Evolutionary conservation across 768 basidiomycete genomes (phyloP), one percentile per base, ranked within the genome.

Genomic region (Suillus alpinus): DNA sequence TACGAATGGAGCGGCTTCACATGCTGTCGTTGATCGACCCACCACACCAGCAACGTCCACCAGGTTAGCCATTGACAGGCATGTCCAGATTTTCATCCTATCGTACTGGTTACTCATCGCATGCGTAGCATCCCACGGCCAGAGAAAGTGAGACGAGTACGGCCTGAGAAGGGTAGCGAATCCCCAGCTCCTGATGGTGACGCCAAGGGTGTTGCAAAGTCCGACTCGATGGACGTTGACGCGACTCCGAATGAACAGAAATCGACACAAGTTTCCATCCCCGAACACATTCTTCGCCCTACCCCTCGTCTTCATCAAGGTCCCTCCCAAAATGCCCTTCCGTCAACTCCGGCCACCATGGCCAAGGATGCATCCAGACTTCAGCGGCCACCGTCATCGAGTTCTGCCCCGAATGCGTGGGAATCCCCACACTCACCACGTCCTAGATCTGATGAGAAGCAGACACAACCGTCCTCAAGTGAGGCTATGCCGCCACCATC

Each of bases 401-500:
- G 57, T 49, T 43, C 65, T 9, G 37, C 63, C 1, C 67, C 67
- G 44, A 64, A 61, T 58, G 63, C 73, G 13, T 76, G 71, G 60
- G 77, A 82, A 63, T 62, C 71, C 10, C 67, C 73, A 18, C 70
- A 79, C 55, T 74, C 78, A 9, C 79, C 81, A 37, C 78, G 77
- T 44, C 77, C 76, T 55, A 71, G 72, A 59, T 53, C 60, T 6
- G 85, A 86, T 14, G 80, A 81, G 40, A 76, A 75, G 51, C 64
- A 65, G 39, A 60, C 68, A 26, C 78, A 78, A 32, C 23, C 53
- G 7, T 55, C 53, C 34, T 16, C 37, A 55, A 65, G 67, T 16
- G 81, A 79, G 1, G 56, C 44, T n/a, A 93, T 94, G 91, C 89
- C 88, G 13, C 92, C 92, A 4, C 92, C 92, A 18, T 80, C 77